phyloP scores from a whole-genome alignment of 2,329 filamentous ascomycete genomes.

The Alternaria hordeiaustralica region DNA sequence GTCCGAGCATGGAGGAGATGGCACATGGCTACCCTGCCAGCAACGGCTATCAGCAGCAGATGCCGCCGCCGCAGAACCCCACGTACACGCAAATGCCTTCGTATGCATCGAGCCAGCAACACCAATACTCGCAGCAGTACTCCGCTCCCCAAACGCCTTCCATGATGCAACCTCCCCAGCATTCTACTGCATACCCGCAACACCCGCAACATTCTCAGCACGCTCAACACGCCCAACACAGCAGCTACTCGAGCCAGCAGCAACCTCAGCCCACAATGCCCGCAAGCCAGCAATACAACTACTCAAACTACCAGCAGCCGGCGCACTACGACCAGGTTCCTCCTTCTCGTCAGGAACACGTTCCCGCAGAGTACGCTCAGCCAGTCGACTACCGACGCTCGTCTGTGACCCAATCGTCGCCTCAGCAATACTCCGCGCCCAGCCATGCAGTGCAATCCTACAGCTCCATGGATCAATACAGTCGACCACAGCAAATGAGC shows the following conservation, averaged over 20 bases:
- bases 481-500: constrained; percentile 45
- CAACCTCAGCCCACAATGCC: constrained; percentile 34
- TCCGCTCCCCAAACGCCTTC: constrained; percentile 39
- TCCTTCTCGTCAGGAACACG: constrained; percentile 45
- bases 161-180: constrained; percentile 50
- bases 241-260: constrained; percentile 40
- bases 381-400: constrained; percentile 50
- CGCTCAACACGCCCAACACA: constrained; percentile 37
- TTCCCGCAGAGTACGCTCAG: constrained; percentile 47
- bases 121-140: constrained; percentile 44
- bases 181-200: constrained; percentile 37
- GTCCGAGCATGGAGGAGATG: constrained; percentile 56
- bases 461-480: constrained; percentile 47
- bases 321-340: constrained; percentile 48
- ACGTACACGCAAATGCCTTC: constrained; percentile 50
- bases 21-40: constrained; percentile 48
- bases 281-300: constrained; percentile 51
- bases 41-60: constrained; percentile 47
- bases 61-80: constrained; percentile 50
- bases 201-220: constrained; percentile 33
- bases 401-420: constrained; percentile 43
- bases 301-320: constrained; percentile 45
- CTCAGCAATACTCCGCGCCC: constrained; percentile 45
- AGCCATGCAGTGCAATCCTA: constrained; percentile 45
- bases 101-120: constrained; percentile 44